A percentile compares a stretch with the other conserved stretches of the same genome.
Evolutionary conservation across 1,284 basidiomycete genomes (phyloP).

Genomic region (Ganoderma meredithae): DNA sequence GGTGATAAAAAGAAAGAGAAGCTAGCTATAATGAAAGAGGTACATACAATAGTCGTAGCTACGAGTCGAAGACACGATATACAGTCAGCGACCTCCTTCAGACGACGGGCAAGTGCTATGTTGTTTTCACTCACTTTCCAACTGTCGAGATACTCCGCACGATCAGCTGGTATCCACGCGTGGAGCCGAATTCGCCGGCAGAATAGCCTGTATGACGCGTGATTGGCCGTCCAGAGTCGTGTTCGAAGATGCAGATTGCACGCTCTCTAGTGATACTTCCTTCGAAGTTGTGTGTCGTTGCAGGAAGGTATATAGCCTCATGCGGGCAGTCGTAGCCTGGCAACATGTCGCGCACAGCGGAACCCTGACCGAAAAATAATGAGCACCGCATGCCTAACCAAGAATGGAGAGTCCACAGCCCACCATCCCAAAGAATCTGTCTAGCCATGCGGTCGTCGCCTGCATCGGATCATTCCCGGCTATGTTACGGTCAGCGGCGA

Average conservation of each 20-base stretch:
- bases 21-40: not conserved
- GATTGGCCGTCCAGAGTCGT: slow-evolving; percentile 63
- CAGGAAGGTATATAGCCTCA: slow-evolving; percentile 65
- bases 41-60: slow-evolving; percentile 64
- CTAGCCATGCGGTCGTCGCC: slow-evolving; percentile 68
- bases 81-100: not conserved
- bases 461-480: slow-evolving; percentile 73
- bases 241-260: slow-evolving; percentile 73
- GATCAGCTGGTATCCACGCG: slow-evolving; percentile 65
- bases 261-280: slow-evolving; percentile 54
- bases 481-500: slow-evolving; percentile 31
- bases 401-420: slow-evolving; percentile 1
- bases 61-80: slow-evolving; percentile 10
- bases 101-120: not conserved
- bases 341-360: slow-evolving; percentile 61
- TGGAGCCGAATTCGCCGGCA: slow-evolving; percentile 61
- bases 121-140: slow-evolving; percentile 54
- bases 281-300: slow-evolving; percentile 55
- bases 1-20: not conserved
- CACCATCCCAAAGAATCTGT: slow-evolving; percentile 70
- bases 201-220: slow-evolving; percentile 63
- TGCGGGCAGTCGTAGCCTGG: slow-evolving; percentile 72
- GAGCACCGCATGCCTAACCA: not conserved
- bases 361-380: slow-evolving; percentile 39
- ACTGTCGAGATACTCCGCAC: slow-evolving; percentile 65